Conservation (phyloP, 345 rosid species). For the Eucalyptus cloeziana region DNA sequence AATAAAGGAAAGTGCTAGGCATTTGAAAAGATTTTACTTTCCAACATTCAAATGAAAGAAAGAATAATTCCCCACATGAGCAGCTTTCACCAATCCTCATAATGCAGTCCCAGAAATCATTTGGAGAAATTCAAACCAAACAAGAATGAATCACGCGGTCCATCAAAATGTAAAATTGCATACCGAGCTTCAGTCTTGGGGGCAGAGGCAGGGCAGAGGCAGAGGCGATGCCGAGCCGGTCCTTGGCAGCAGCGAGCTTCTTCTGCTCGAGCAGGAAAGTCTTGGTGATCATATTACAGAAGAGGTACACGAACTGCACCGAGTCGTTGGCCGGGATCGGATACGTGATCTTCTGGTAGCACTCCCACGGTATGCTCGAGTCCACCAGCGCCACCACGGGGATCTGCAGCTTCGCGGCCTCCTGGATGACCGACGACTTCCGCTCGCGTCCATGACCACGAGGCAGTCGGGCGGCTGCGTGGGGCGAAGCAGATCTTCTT, state of each 20-base stretch:
- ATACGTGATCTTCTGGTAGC: conserved; percentile 59
- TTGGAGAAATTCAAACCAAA: not conserved
- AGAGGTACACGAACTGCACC: conserved; percentile 85
- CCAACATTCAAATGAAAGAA: not conserved
- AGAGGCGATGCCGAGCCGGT: not conserved
- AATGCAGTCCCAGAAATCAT: not conserved
- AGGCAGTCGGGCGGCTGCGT: conserved; percentile 82
- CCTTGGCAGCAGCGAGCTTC: conserved; percentile 11
- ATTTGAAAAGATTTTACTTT: not conserved
- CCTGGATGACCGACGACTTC: conserved; percentile 73
- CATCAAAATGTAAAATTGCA: not conserved
- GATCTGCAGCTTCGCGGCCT: conserved; percentile 71
- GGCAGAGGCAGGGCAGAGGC: not conserved
- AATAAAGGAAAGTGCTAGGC: not conserved
- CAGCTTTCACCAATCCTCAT: not conserved
- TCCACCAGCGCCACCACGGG: conserved; percentile 89
- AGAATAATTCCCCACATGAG: not conserved
- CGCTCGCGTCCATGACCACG: conserved; percentile 75
- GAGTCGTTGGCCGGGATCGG: conserved; percentile 94
- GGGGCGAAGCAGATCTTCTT: conserved; percentile 84
- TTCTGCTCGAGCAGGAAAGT: conserved; percentile 69
- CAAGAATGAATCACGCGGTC: not conserved
- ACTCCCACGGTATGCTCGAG: conserved; percentile 76
- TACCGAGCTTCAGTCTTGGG: not conserved
- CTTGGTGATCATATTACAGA: conserved; percentile 90